Conservation (phyloP, 2,329 filamentous ascomycete genomes). For the Ascochyta viciae-villosae region DNA sequence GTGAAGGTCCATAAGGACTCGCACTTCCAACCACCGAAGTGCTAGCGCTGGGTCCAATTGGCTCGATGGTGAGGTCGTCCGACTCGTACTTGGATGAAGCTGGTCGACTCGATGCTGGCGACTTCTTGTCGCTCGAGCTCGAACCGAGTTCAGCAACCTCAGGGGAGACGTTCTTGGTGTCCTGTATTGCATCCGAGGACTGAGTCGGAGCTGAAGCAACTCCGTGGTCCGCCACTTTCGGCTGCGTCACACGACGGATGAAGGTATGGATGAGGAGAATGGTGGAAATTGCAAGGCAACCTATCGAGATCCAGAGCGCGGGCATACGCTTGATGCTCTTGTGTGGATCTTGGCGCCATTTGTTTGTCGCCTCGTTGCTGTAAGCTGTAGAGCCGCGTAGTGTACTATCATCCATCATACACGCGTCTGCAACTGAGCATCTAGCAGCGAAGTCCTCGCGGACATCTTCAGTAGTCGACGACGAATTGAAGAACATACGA, state of each 20-base stretch:
- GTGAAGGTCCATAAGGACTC: constrained; percentile 28
- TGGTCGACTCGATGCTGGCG: constrained; percentile 6
- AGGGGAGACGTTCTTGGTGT: background rate
- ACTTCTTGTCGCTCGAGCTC: constrained; percentile 1
- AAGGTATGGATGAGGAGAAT: constrained; percentile 42
- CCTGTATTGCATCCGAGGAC: background rate
- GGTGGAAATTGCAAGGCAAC: constrained; percentile 39
- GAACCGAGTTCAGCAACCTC: background rate
- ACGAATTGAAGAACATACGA: constrained; percentile 60
- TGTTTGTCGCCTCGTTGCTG: constrained; percentile 25
- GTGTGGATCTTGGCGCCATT: constrained; percentile 40
- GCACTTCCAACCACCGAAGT: constrained; percentile 29
- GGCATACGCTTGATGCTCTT: constrained; percentile 38
- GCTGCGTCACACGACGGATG: constrained; percentile 30
- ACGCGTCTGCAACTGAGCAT: constrained; percentile 43
- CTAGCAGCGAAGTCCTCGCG: constrained; percentile 36
- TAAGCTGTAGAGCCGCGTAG: constrained; percentile 45
- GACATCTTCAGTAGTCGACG: constrained; percentile 45
- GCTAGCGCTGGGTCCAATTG: constrained; percentile 21
- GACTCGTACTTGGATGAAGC: constrained; percentile 23
- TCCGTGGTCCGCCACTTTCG: constrained; percentile 16
- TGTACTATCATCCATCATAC: constrained; percentile 44
- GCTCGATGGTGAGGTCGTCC: constrained; percentile 37
- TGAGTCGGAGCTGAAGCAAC: background rate
- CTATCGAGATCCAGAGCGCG: constrained; percentile 43